A percentile compares a stretch with the other conserved stretches of the same genome.
Evolutionary conservation across 306 rosid genomes (phyloP).

Genomic region (Quercus glauca): DNA sequence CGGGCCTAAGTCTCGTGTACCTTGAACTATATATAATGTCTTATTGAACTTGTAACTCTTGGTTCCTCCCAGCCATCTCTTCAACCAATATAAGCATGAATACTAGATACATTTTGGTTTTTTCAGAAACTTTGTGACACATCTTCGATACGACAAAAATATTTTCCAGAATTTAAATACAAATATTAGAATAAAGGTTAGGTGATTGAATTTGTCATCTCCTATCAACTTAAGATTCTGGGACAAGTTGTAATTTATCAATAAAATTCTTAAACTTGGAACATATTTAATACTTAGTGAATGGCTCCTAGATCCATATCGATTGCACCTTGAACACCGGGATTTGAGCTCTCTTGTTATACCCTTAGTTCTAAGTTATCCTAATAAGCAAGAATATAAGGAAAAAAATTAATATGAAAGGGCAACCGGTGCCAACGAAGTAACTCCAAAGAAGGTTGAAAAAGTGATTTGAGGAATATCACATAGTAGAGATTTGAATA

Average conservation of each 20-base stretch:
- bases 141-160: not conserved
- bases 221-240: too few relatives aligned
- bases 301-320: not conserved
- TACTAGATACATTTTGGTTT: too few relatives aligned
- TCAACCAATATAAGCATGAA: too few relatives aligned
- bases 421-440: constrained; percentile 15
- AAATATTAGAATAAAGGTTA: not conserved
- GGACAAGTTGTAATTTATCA: too few relatives aligned
- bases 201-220: too few relatives aligned
- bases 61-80: not conserved
- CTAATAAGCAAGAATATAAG: not conserved
- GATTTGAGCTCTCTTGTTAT: not conserved
- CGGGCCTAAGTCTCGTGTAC: not conserved
- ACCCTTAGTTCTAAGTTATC: not conserved
- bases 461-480: constrained; percentile 7
- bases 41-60: not conserved
- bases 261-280: too few relatives aligned
- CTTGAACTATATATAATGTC: not conserved
- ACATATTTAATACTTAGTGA: not conserved
- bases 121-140: not conserved
- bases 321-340: not conserved
- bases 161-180: not conserved
- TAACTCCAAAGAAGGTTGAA: constrained; percentile 1
- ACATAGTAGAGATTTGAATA: constrained; percentile 18
- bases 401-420: not conserved